Base-by-base conservation (phyloP, 2,329 filamentous ascomycete genomes). In the Talaromyces albobiverticillius region DNA sequence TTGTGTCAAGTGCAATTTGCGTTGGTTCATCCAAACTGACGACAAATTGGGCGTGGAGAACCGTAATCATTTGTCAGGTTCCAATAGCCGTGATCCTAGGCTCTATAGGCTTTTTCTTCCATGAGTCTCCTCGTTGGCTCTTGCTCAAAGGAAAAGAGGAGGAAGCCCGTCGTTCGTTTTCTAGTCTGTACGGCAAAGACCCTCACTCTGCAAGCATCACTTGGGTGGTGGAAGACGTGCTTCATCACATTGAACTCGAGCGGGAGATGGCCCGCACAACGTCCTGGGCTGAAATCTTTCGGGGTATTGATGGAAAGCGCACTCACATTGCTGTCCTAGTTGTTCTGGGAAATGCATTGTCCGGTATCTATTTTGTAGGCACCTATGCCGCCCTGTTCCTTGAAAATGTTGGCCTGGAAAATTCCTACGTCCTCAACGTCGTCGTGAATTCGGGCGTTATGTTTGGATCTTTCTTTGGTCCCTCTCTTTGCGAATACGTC, bases 331-430 rank as follows among this genome's bases (percentile, higher is more conserved):
- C 64, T 8, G 61, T 54, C 0, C 29, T 67, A 32, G 61, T 67
- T 29, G 60, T 64, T 59, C 29, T 66, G 32, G 65, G 64, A 4
- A 36, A 64, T 16, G 59, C 63, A 0, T 57, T 66, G 22, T 65
- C 64, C 3, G 64, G 63, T 1, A 62, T 64, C 32, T 62, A 64
- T 36, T 76, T 81, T 49, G 66, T 76, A 38, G 75, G 70, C 13
- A 68, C 80, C 10, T 83, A 82, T 61, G 77, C 75, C 31, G 72
- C 74, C 36, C 78, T 79, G 58, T 82, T 82, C 54, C 75, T 66
- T 42, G 57, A 59, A 6, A 58, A 57, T 6, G 60, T 62, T 7
- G 63, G 63, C 9, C 53, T 65, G 40, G 60, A 59, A 16, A 60
- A 62, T 31, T 60, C 59, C 7, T 62, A 62, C 22, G 31, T 63